Evolutionary conservation across 331 rosid genomes (phyloP).

Genomic region (Malus hybrid): DNA sequence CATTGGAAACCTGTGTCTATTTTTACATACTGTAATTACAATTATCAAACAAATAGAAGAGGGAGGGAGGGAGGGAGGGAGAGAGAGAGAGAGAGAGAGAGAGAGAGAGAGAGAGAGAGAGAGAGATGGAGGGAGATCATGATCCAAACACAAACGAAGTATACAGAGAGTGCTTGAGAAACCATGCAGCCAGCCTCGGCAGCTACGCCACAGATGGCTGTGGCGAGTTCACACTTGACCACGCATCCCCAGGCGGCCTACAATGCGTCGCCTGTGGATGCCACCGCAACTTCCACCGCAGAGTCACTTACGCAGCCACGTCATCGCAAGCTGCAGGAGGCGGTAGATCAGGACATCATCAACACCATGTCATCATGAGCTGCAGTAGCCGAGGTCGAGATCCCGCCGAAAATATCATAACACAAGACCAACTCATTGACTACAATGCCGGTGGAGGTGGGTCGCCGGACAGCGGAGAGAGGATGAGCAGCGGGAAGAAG

Average conservation of each 20-base stretch:
- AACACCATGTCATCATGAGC: not conserved
- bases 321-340: slow-evolving; percentile 1
- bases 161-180: slow-evolving; percentile 68
- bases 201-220: slow-evolving; percentile 96
- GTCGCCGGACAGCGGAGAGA: slow-evolving; percentile 15
- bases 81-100: slow-evolving; percentile 9
- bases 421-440: not conserved
- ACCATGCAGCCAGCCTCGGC: slow-evolving; percentile 92
- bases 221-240: slow-evolving; percentile 66
- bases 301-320: slow-evolving; percentile 21
- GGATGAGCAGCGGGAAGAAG: slow-evolving; percentile 38
- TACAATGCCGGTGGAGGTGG: slow-evolving; percentile 13
- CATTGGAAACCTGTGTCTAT: not conserved
- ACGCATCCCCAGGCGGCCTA: slow-evolving; percentile 23
- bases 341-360: not conserved
- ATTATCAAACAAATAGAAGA: not conserved
- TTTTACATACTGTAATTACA: not conserved
- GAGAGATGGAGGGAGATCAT: slow-evolving; percentile 14
- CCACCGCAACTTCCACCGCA: slow-evolving; percentile 89
- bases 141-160: slow-evolving; percentile 16
- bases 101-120: not conserved
- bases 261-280: slow-evolving; percentile 85
- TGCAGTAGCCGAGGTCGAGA: slow-evolving; percentile 24
- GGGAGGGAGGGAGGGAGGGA: not conserved
- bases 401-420: not conserved